Percentiles rank a stretch among this genome's conserved stretches.
Evolutionary conservation across 805 yeast species (phyloP).

Genomic region (Grigorovia transvaalensis): DNA sequence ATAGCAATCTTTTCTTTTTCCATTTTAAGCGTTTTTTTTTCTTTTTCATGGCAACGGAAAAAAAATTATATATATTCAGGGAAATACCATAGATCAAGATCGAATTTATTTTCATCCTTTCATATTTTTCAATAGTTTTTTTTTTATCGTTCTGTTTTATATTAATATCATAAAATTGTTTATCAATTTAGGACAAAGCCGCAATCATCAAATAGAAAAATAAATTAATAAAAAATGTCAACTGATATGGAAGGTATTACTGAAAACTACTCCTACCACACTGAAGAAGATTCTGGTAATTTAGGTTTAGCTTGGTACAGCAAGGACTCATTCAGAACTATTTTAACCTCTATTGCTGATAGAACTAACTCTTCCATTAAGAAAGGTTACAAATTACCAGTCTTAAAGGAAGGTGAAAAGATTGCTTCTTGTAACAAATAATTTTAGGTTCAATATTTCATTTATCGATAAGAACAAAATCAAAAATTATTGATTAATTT

Average conservation of each 20-base stretch:
- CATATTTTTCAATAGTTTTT: background rate
- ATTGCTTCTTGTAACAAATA: background rate
- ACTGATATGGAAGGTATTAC: constrained; percentile 1
- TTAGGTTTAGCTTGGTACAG: constrained; percentile 1
- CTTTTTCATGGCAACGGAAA: background rate
- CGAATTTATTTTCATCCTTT: background rate
- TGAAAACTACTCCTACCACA: background rate
- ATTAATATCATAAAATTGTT: too few species aligned
- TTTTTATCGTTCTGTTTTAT: too few species aligned
- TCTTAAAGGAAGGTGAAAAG: background rate
- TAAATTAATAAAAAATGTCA: background rate
- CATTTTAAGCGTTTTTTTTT: background rate
- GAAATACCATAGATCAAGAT: background rate
- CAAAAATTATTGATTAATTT: too few species aligned
- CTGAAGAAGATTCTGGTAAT: background rate
- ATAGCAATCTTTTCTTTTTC: background rate
- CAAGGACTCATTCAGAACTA: constrained; percentile 5
- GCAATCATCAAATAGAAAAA: background rate
- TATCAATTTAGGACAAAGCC: background rate
- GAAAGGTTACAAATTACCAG: constrained; percentile 40
- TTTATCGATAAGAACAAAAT: background rate
- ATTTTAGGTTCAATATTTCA: background rate
- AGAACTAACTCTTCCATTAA: constrained; percentile 32
- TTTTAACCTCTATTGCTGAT: background rate
- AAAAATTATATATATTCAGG: background rate